Base-by-base conservation (phyloP, 2,329 filamentous ascomycete genomes). In the Ilyonectria sp. region DNA sequence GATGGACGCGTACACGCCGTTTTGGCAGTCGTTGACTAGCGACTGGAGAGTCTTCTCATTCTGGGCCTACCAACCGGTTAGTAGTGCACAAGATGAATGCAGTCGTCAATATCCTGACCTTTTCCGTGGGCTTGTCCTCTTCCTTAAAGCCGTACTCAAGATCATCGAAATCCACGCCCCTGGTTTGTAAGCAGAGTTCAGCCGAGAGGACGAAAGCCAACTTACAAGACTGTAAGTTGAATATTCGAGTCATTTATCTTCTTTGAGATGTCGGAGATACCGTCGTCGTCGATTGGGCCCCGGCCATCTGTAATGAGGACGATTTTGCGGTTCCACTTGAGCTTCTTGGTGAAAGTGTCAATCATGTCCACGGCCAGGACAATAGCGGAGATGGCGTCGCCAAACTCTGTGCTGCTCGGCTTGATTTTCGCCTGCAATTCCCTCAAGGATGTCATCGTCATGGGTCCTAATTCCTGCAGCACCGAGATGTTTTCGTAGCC, bases 111-210 rank as follows among this genome's bases (percentile, higher is more conserved):
- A n/a, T 63, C 58, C 60, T 46, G 76, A 92, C 91, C 86, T 98
- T 98, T 58, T 80, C 78, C 0, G 79, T 71, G 19, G 91, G 83
- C 78, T 99, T 99, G 71, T 93, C 89, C 79, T 98, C 94, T 82
- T 98, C 95, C 79, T 97, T 97, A 78, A 94, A 93, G 47, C 95
- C 95, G 77, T 92, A 97, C 2, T 97, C 94, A 1, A 89, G 79
- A 78, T 98, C 94, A 77, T 99, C 94, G 80, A 99, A 98, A 79
- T 99, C 96, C 19, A 97, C 89, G 15, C 96, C 96, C 60, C 92
- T 95, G 47, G 15, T 9, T 40, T 49, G 60, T 79, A 66, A 79
- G 74, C 54, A 35, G 3, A 23, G 46, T 4, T 7, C 17, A 13
- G n/a, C 6, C n/a, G 5, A n/a, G n/a, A 11, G 35, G 17, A 60